Evolutionary conservation across 176 grass and related monocot species (phyloP), one percentile per base, ranked within the genome.

Genomic region (Raddia distichophylla): DNA sequence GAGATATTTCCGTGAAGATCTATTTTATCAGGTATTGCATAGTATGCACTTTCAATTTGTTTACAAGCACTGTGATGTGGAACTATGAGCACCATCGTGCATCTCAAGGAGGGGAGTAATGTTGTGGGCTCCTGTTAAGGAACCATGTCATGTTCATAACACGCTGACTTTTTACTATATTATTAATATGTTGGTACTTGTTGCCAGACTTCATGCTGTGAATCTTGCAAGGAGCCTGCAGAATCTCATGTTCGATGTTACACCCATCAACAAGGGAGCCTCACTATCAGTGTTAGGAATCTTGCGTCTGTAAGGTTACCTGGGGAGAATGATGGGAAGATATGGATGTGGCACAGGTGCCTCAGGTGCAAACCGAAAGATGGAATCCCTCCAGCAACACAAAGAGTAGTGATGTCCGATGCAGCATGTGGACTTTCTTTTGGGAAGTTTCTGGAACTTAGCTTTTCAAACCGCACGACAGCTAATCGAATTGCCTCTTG

Each of bases 311-410:
- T 84, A 15, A 90, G 89, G 44, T 86, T 99, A 84, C 89, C 96
- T 76, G 91, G 96, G 43, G 84, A 91, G 75, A 87, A 75, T 77
- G 96, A 99, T 77, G 89, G 85, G 66, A 99, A 92, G 89, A 86
- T 99, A 82, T 99, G 96, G 96, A 99, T 99, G 96, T 99, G 96
- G 96, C 96, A 99, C 15, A 77, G 96, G 82, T 99, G 96, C 72
- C 90, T 95, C 43, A 87, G 84, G 43, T 99, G 96, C 79, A 90
- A 91, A 87, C 77, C 74, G 18, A 81, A 86, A 84, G 86, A 99
- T 81, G 96, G 86, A 80, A 72, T 91, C 22, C 96, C 96, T 84
- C 88, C 88, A 16, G 75, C 87, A 51, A 89, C 90, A 54, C 81
- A 80, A 14, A 87, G 96, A 74, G 91, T 91, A 76, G 62, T 95